Evolutionary conservation across 2,329 filamentous ascomycete genomes (phyloP), one percentile per base, ranked within the genome.

Genomic region (Phialocephala subalpina): DNA sequence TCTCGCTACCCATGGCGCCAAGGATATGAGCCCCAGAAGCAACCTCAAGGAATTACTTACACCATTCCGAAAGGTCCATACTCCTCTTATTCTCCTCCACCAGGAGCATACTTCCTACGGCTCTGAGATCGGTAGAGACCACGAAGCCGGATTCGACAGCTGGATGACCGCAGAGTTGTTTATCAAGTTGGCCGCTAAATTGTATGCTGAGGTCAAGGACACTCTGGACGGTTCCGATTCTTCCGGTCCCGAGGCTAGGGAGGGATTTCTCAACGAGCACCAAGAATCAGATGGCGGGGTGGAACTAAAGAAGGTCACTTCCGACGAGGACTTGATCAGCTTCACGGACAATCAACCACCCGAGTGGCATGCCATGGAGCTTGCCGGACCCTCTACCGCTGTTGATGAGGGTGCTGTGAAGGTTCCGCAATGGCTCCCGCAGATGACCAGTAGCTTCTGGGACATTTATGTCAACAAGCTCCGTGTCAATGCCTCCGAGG

Each of bases 71-170:
- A 68, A 69, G 4, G 77, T 82, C 40, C 73, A 78, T 29, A 74
- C 78, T 18, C 85, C 85, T 1, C 60, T 78, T 2, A 79, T 86
- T 22, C 71, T 76, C 35, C 78, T 77, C 0, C 76, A 79, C 47
- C 64, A 73, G 57, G 67, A 75, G n/a, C 78, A 80, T 67, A 72
- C 72, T 9, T 74, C 60, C 25, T 73, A 76, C 53, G 58, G 68
- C 25, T 53, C 64, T n/a, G 52, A 38, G 1, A 62, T 63, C 56
- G 70, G 69, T 9, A 74, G 71, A 56, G 70, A 66, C 11, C 88
- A 90, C 63, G 83, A 89, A 70, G 87, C 87, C 6, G 88, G 87
- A 14, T 90, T 82, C 68, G 87, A 90, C 73, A 88, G 85, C 65
- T 80, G 72, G 69, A 82, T 83, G 75, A 83, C 82, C 0, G 80